phyloP scores from a whole-genome alignment of 2,329 filamentous ascomycete species.

The Ophiocordyceps camponoti-rufipedis region DNA sequence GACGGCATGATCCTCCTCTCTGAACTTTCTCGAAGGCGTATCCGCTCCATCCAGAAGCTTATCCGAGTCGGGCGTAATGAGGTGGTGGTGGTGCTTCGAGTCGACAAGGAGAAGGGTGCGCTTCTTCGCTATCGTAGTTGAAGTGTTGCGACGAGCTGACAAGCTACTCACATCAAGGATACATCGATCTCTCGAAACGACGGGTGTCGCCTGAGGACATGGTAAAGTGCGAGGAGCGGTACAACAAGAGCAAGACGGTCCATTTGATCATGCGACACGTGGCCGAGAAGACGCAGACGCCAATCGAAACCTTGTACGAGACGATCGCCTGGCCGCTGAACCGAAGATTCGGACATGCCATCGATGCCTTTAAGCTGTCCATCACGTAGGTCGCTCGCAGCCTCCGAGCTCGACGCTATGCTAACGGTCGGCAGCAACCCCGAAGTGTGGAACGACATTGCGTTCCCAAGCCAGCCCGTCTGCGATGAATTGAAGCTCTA shows the following conservation, averaged over 20 bases:
- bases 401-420: not conserved
- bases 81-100: slow-evolving; percentile 93
- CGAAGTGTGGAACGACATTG: slow-evolving; percentile 86
- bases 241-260: slow-evolving; percentile 99
- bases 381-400: slow-evolving; percentile 55
- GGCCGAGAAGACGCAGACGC: slow-evolving; percentile 84
- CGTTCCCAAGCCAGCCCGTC: slow-evolving; percentile 71
- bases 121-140: too few species aligned
- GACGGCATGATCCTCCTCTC: slow-evolving; percentile 99
- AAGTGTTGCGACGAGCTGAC: not conserved
- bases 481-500: slow-evolving; percentile 84
- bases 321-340: slow-evolving; percentile 92
- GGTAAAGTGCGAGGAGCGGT: slow-evolving; percentile 94
- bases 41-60: slow-evolving; percentile 95
- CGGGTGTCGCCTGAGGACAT: slow-evolving; percentile 96
- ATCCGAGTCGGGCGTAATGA: slow-evolving; percentile 97
- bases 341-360: slow-evolving; percentile 90
- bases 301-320: slow-evolving; percentile 91
- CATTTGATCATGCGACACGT: slow-evolving; percentile 98
- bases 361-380: slow-evolving; percentile 96
- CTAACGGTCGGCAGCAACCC: slow-evolving; percentile 47
- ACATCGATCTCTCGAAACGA: slow-evolving; percentile 97
- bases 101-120: slow-evolving; percentile 95
- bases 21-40: slow-evolving; percentile 94
- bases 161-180: slow-evolving; percentile 26